Percentiles rank a stretch among this genome's conserved stretches.
These are phyloP conservation scores for Furcasterigmium furcatum DNA, from an alignment of 2,329 filamentous ascomycete species.

Conservation along the genomic window DNA sequence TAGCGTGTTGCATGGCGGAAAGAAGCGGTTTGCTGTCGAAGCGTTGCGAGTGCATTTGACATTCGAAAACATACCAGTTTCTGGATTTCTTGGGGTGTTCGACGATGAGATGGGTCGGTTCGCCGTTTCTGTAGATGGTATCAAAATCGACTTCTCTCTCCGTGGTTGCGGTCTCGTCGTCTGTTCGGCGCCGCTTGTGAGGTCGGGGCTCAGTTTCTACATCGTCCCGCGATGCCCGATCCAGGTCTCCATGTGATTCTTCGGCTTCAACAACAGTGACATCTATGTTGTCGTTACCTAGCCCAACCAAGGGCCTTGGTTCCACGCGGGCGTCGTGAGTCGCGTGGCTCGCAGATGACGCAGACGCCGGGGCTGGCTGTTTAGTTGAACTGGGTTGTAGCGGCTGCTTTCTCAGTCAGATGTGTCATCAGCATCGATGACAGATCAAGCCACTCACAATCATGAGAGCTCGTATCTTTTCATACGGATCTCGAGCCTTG, in stretches of 20 bases:
- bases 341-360: background rate
- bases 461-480: background rate
- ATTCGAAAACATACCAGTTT: background rate
- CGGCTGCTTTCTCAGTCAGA: background rate
- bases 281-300: too few species aligned
- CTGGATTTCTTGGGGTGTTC: background rate
- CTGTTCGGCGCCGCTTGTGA: background rate
- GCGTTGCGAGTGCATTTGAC: background rate
- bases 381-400: background rate
- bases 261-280: too few species aligned
- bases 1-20: background rate
- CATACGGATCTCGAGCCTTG: background rate
- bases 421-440: too few species aligned
- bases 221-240: background rate
- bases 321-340: background rate
- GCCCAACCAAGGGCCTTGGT: too few species aligned
- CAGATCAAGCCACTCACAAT: background rate
- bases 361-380: background rate
- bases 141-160: background rate
- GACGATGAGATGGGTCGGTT: background rate
- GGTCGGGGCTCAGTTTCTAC: background rate
- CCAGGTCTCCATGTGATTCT: background rate
- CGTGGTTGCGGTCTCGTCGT: background rate
- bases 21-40: background rate
- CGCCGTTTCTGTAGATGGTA: background rate